Conservation (phyloP, 768 basidiomycete genomes). For the Suillus spraguei region DNA sequence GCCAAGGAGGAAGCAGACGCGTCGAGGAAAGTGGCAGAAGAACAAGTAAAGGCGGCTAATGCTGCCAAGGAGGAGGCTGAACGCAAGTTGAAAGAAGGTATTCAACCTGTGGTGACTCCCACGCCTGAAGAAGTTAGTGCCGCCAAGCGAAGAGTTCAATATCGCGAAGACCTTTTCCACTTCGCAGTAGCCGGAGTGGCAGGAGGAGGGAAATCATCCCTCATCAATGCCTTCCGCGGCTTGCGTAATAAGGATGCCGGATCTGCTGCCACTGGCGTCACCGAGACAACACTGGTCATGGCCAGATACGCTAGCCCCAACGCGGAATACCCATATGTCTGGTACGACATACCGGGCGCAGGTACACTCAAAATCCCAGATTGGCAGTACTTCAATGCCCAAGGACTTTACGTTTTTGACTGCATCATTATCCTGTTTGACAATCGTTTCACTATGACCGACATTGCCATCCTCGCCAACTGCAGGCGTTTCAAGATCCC, state of each 20-base stretch:
- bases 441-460: conserved; percentile 38
- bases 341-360: conserved; percentile 43
- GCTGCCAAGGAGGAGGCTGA: conserved; percentile 16
- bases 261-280: conserved; percentile 35
- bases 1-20: conserved; percentile 18
- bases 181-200: conserved; percentile 32
- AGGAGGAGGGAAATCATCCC: conserved; percentile 34
- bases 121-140: no score
- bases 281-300: conserved; percentile 36
- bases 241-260: conserved; percentile 25
- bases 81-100: no score
- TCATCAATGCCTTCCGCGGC: conserved; percentile 37
- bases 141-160: no score
- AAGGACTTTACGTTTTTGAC: conserved; percentile 41
- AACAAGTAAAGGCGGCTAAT: conserved; percentile 16
- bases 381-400: conserved; percentile 42
- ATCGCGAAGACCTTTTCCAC: no score
- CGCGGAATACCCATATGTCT: conserved; percentile 27
- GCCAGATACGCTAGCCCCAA: conserved; percentile 33
- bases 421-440: conserved; percentile 38
- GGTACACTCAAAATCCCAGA: conserved; percentile 37
- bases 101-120: no score
- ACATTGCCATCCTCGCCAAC: conserved; percentile 37
- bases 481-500: conserved; percentile 38
- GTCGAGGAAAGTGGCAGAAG: conserved; percentile 14